Conservation (phyloP, 2,329 filamentous ascomycete species). For the Colletotrichum graminicola region DNA sequence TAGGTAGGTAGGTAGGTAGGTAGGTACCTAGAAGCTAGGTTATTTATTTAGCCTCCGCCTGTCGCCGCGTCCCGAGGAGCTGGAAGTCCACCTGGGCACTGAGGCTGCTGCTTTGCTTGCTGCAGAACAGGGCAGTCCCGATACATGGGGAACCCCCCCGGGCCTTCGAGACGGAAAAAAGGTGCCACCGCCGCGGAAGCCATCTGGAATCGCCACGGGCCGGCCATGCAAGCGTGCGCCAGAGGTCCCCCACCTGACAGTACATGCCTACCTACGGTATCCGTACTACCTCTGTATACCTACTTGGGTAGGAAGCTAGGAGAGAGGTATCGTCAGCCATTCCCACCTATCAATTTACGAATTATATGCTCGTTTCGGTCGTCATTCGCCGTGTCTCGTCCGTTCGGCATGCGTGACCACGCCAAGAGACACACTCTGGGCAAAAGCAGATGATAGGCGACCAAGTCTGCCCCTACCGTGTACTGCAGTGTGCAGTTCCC, state of each 20-base stretch:
- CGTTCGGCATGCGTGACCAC: neutral
- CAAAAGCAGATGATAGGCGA: too few relatives aligned
- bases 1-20: too few relatives aligned
- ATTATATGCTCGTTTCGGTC: neutral
- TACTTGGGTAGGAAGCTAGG: neutral
- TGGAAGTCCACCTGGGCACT: conserved; percentile 25
- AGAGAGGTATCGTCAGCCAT: too few relatives aligned
- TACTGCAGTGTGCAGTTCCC: neutral
- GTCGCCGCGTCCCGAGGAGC: conserved; percentile 38
- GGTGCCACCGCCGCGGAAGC: neutral
- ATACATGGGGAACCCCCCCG: neutral
- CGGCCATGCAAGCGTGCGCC: neutral
- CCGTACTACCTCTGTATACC: too few relatives aligned
- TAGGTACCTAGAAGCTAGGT: neutral
- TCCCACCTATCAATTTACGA: too few relatives aligned
- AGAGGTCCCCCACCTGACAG: neutral
- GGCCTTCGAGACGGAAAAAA: conserved; percentile 23
- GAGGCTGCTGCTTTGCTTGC: conserved; percentile 4
- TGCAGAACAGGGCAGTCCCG: neutral
- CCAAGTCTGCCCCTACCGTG: conserved; percentile 3
- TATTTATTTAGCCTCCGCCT: conserved; percentile 30
- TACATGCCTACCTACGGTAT: too few relatives aligned
- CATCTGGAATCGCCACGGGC: neutral
- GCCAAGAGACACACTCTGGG: too few relatives aligned
- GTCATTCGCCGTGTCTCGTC: neutral